Conservation (phyloP, 352 stramenopile genomes). For the Nothophytophthora sp. region DNA sequence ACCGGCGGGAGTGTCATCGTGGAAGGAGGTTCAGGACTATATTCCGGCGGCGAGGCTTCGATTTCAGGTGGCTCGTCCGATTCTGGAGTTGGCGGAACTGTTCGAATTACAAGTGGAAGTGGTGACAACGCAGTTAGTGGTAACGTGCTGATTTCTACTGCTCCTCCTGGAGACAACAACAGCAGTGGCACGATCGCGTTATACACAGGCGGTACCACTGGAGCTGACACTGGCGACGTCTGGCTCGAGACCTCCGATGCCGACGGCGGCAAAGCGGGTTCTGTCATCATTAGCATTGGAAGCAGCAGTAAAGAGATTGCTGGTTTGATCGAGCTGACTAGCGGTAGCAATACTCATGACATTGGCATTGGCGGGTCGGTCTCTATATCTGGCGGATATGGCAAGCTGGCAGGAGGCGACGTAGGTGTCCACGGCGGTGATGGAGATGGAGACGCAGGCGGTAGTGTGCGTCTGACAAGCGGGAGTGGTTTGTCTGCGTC, state of each 20-base stretch:
- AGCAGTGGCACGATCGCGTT: constrained; percentile 25
- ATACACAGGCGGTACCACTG: constrained; percentile 22
- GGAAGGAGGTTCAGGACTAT: constrained; percentile 17
- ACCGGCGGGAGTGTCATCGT: constrained; percentile 28
- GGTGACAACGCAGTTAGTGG: constrained; percentile 20
- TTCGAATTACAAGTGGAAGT: constrained; percentile 29
- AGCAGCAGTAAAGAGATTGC: constrained; percentile 2
- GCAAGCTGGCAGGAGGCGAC: constrained; percentile 9
- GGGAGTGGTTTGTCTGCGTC: constrained; percentile 23
- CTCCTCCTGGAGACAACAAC: constrained; percentile 3
- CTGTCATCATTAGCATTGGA: constrained; percentile 18
- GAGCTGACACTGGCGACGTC: constrained; percentile 23
- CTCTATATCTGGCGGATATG: constrained; percentile 12
- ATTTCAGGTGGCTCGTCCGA: constrained; percentile 25
- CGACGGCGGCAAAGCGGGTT: constrained; percentile 21
- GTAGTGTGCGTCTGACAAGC: constrained; percentile 19
- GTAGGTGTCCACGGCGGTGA: constrained; percentile 14
- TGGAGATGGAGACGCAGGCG: constrained; percentile 16
- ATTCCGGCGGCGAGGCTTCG: constrained; percentile 21
- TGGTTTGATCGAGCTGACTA: constrained; percentile 7
- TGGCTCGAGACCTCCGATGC: constrained; percentile 25
- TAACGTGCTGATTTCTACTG: constrained; percentile 20
- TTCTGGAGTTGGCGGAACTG: constrained; percentile 8
- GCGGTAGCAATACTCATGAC: constrained; percentile 2
- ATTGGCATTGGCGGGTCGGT: constrained; percentile 16